These are phyloP conservation scores for Thymus mandschuricus DNA, from an alignment of 257 asterid genomes.

Conservation along the genomic window DNA sequence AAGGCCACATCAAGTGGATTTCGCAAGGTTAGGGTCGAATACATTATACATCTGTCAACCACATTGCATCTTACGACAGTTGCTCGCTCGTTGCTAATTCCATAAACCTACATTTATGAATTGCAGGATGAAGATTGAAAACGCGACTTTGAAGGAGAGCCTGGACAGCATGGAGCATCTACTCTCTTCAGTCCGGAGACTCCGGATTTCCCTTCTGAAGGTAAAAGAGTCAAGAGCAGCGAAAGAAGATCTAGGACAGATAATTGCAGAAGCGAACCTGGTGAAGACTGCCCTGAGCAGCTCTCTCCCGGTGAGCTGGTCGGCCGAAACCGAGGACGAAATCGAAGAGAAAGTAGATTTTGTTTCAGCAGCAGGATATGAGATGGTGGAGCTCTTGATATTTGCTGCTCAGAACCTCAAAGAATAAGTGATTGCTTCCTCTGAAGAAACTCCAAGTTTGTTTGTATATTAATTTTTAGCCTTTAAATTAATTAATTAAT, in stretches of 20 bases:
- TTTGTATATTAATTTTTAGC: background rate
- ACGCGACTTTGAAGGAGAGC: slow-evolving; percentile 95
- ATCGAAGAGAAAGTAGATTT: slow-evolving; percentile 55
- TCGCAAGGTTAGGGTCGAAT: slow-evolving; percentile 60
- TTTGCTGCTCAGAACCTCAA: slow-evolving; percentile 66
- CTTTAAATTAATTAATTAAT: too few species aligned
- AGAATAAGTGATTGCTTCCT: background rate
- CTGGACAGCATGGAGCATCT: slow-evolving; percentile 93
- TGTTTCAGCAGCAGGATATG: slow-evolving; percentile 88
- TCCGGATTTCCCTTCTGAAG: slow-evolving; percentile 72
- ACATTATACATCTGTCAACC: background rate
- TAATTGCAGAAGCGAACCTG: slow-evolving; percentile 66
- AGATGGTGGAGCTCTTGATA: slow-evolving; percentile 90
- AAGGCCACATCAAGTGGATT: slow-evolving; percentile 57
- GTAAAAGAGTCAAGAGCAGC: slow-evolving; percentile 50
- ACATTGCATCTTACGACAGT: background rate
- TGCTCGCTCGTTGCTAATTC: slow-evolving; percentile 3
- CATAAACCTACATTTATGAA: too few species aligned
- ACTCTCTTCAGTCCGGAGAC: slow-evolving; percentile 74
- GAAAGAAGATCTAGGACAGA: slow-evolving; percentile 48
- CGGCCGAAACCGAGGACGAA: slow-evolving; percentile 45
- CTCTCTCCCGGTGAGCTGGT: slow-evolving; percentile 88
- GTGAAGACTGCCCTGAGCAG: slow-evolving; percentile 83
- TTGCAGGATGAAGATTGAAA: slow-evolving; percentile 85
- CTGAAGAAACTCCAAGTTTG: too few species aligned